Evolutionary conservation across 805 yeast genomes (phyloP), one percentile per base, ranked within the genome.

Genomic region (Pichia eremophila): DNA sequence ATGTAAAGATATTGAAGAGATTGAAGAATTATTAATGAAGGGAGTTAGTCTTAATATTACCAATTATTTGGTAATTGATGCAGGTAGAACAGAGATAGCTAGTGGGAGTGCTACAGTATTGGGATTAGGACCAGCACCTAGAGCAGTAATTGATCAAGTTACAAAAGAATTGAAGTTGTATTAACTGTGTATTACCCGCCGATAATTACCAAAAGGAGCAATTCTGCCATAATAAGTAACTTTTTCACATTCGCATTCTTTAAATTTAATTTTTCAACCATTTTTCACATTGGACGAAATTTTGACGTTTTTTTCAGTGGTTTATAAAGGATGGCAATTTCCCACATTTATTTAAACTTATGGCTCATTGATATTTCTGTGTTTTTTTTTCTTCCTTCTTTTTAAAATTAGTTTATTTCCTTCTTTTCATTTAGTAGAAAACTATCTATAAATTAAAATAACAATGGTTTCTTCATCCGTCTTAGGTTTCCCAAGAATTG

Each of bases 401-500:
- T n/a, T n/a, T n/a, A n/a, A n/a, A n/a, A n/a, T n/a, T n/a, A n/a
- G n/a, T n/a, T n/a, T n/a, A n/a, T n/a, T n/a, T n/a, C n/a, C n/a
- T n/a, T n/a, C 27, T 40, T 42, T 46, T 32, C 38, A 31, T 12
- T 38, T n/a, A 18, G 10, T n/a, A 27, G 22, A 27, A 39, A 19
- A 19, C 22, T 19, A 19, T 19, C 22, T 19, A 19, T 19, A 3
- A 19, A 19, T 19, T 19, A 19, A 19, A 19, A 35, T 29, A 76
- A 51, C 41, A 64, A 91, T 91, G 98, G 98, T 91, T 73, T 83
- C 83, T 74, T 91, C 98, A 57, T 81, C 96, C 67, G 95, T 93
- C 63, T 81, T 93, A 75, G 99, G 99, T 72, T 93, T 93, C 93
- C 99, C 99, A 76, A 93, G 99, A 79, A 93, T 91, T 67, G 99